Base-by-base conservation (phyloP, 106 monocot genomes). In the Dioscorea zingiberensis region DNA sequence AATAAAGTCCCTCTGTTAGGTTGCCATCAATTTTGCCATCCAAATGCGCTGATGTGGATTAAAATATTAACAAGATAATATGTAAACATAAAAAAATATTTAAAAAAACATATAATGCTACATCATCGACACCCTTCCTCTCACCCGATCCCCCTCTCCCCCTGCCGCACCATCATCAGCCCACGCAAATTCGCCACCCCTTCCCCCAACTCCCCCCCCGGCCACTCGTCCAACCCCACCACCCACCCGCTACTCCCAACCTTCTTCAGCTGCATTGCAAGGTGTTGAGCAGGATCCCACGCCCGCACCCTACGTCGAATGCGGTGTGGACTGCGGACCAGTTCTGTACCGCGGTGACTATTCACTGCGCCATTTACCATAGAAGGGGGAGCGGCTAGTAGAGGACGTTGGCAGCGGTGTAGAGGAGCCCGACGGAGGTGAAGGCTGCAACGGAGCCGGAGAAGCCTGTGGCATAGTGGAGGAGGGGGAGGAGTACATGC, bases 251-350 rank as follows among this genome's bases (percentile, higher is more conserved):
- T 27, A 44, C 74, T 61, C 0, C 80, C 70, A 19, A 66, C 60
- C 79, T 85, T 89, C 69, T 85, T 82, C 19, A 89, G 73, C 72
- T 73, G 82, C 48, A 71, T 21, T n/a, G 85, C 85, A 83, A 71
- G 56, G 76, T 62, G 69, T 78, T 82, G 82, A 85, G 84, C 14
- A 89, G 81, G 49, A 85, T 76, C 5, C 84, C 84, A 8, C 81
- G 78, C 29, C 76, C 79, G 70, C 84, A 89, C 48, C 89, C 88
- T 51, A 84, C 72, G 62, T 88, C 84, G 22, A 88, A 81, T 14
- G 72, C 88, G 54, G 77, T 78, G 47, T 81, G 75, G 67, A 89
- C 88, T 21, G 73, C 30, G 45, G 88, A 84, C 88, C 88, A 89
- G 68, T 84, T 84, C 6, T 78, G 76, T 26, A 89, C 81, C 55